Base-by-base conservation (phyloP, 257 asterid genomes). In the Penstemon davidsonii region DNA sequence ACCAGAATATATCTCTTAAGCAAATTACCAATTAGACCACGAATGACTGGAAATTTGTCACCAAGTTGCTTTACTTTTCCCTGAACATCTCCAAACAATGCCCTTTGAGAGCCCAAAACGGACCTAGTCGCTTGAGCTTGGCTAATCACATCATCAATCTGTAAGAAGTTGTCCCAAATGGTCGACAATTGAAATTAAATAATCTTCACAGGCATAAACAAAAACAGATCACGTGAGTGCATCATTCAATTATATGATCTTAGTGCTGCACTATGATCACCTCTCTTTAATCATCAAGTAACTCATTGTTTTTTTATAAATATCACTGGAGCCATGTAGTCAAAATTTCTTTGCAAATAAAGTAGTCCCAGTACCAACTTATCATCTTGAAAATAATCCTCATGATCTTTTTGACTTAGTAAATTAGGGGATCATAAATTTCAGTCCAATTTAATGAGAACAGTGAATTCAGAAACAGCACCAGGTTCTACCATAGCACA, bases 71-170 rank as follows among this genome's bases (percentile, higher is more conserved):
- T 89, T 73, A 91, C 94, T 84, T 91, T 91, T 70, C 96, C 98
- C 84, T 85, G 96, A 54, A 94, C 95, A 59, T 87, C 98, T 69
- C 98, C 91, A 76, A 94, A 89, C 75, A 94, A 74, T 67, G 98
- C 58, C 73, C 96, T 86, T 71, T 91, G 96, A 15, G 99, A 84
- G 60, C 96, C 92, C 90, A 94, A 72, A 56, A 76, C 91, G 12
- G 90, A 80, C 75, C 95, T 78, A 66, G 98, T 94, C 19, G 98
- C 80, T 83, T 94, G 99, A 77, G 98, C 99, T 94, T 94, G 99
- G 81, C 79, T 76, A 71, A 94, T 94, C 77, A 91, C 99, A 43
- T 94, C 96, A 69, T 91, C 98, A 71, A 94, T 91, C 98, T 94
- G 76, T 63, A 77, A 45, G 41, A 45, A 50, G 55, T 60, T 25